Base-by-base conservation (phyloP, 768 basidiomycete species). In the Tricholoma sp. region DNA sequence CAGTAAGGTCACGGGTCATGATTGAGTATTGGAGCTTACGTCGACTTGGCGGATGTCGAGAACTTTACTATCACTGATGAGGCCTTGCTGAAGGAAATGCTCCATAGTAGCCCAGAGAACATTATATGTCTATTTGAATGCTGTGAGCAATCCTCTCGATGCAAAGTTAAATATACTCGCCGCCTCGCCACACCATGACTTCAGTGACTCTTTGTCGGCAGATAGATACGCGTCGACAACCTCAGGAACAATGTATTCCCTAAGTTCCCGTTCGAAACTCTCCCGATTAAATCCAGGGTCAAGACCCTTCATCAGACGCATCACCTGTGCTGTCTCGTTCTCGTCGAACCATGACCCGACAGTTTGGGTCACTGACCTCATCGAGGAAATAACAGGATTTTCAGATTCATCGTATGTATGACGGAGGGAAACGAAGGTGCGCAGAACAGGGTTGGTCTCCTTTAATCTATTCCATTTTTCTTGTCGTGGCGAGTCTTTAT, bases 81-180 rank as follows among this genome's bases (percentile, higher is more conserved):
- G 80, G 1, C 96, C 94, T 66, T 96, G 94, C 35, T 83, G 81
- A 50, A 95, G 81, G 69, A 94, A 98, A 64, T 91, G 88, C 63
- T 95, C 94, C 84, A 99, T 91, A 6, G 94, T 96, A 6, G 96
- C 96, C 90, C 95, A 96, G 4, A 98, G 79, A n/a, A 98, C 93
- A 63, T 96, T 97, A 69, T 94, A 98, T 5, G 95, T 95, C 94
- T 96, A 41, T 32, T 60, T 18, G 9, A 27, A 18, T 27, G 50
- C 0, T 29, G 52, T 9, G 10, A 29, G 34, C 7, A 32, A 21
- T 24, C 5, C 34, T 31, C n/a, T 16, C 27, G n/a, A 18, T 19
- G 39, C 53, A 27, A 47, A 58, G 29, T 22, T 14, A 27, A 53
- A 32, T 39, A 16, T 7, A 61, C 94, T 69, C 67, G 96, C 95